A percentile compares a stretch with the other conserved stretches of the same genome.
Conservation (phyloP, 306 rosid genomes). For the Sesbania bispinosa region DNA sequence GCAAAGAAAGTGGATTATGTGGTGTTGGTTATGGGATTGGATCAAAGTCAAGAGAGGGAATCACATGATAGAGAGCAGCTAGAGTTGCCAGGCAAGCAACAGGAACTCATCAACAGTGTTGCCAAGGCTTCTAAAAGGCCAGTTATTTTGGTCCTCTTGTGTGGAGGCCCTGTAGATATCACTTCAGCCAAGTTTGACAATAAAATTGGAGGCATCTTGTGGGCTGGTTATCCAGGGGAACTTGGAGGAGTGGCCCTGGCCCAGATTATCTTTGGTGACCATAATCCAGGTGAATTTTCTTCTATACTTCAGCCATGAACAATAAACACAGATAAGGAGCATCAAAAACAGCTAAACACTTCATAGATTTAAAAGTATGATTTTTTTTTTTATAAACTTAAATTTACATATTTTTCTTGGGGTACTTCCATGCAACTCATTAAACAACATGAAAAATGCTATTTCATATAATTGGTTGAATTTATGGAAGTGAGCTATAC, state of each 20-base stretch:
- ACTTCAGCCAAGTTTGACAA: constrained; percentile 53
- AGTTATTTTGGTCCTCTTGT: constrained; percentile 61
- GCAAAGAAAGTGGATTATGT: constrained; percentile 63
- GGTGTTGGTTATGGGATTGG: constrained; percentile 80
- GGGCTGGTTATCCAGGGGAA: constrained; percentile 98
- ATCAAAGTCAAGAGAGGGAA: constrained; percentile 74
- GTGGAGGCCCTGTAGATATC: constrained; percentile 87
- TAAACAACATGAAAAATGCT: background rate
- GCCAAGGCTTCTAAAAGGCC: constrained; percentile 68
- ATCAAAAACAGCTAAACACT: no score
- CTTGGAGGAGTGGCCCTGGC: constrained; percentile 83
- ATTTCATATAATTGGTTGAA: no score
- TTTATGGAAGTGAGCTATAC: no score
- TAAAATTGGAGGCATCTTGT: constrained; percentile 73
- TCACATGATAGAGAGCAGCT: constrained; percentile 53
- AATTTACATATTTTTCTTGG: no score
- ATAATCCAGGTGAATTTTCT: constrained; percentile 70
- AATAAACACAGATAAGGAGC: background rate
- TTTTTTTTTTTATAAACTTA: no score
- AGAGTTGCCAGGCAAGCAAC: constrained; percentile 70
- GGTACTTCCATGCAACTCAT: background rate
- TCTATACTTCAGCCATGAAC: background rate
- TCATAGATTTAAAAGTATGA: no score
- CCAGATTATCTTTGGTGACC: constrained; percentile 79
- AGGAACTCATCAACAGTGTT: constrained; percentile 52